Evolutionary conservation across 1,284 basidiomycete species (phyloP), one percentile per base, ranked within the genome.

Genomic region (Ustilago bromivora): DNA sequence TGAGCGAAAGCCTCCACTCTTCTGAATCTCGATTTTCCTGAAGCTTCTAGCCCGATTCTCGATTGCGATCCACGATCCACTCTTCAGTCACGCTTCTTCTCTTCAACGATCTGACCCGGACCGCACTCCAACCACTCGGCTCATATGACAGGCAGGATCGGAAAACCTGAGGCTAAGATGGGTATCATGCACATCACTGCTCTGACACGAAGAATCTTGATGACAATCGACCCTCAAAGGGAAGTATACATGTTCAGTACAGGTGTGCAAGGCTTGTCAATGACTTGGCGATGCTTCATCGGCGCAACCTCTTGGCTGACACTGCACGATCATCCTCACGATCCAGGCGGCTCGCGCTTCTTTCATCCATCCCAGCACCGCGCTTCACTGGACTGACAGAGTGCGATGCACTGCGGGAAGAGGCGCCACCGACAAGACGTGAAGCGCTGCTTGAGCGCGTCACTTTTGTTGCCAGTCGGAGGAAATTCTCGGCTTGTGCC

Each of bases 401-500:
- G 36, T 35, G 15, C 4, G 57, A 34, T 2, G 31, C 40, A 31
- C 58, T 54, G 31, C 71, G 41, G 2, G 66, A 61, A 7, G 54
- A 31, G 4, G 10, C 17, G 7, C n/a, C 31, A 17, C 34, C 34
- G 11, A 61, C 19, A 12, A 56, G 52, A 34, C 40, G 52, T 11
- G 38, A 46, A 11, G 49, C 49, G 34, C 62, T 74, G 43, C 57
- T 40, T 2, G 56, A 57, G 11, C 60, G 62, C 9, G 59, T 61
- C 35, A 57, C 43, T 11, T 19, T 38, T 8, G 41, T 12, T 4
- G 71, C 66, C 13, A 76, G 53, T 15, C 51, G 62, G 13, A 76
- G 59, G 59, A 62, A 76, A 2, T 36, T 62, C 51, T 76, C 66
- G 13, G 74, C 74, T 28, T 71, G 64, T 19, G 54, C 60, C 40